Base-by-base conservation (phyloP, 1,284 basidiomycete genomes). In the Fomitopsis palustris region DNA sequence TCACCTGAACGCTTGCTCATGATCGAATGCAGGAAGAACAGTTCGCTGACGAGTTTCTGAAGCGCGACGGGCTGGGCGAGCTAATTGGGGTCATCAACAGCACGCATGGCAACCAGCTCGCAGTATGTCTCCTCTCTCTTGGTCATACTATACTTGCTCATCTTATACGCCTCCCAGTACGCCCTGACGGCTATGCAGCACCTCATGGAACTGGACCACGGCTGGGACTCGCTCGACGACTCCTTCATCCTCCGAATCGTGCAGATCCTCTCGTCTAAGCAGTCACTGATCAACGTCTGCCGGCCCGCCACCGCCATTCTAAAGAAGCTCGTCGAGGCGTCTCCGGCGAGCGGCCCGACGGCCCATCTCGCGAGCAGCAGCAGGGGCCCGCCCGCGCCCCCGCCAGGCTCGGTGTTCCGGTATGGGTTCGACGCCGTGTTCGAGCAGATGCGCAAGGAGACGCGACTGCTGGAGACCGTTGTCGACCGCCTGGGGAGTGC, bases 301-400 rank as follows among this genome's bases (percentile, higher is more conserved):
- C 87, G 96, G n/a, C 96, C 96, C 12, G 95, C 96, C 1, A 97
- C 95, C n/a, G 88, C 92, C 47, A 95, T 96, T 60, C 80, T 96
- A 61, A 92, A 93, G 76, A 89, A 89, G 65, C 82, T 96, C 19
- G 92, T 95, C 25, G 90, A 92, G 69, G 91, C 90, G 9, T 89
- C 92, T 66, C 88, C 89, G 8, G 74, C 78, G 64, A 86, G 78
- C 64, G 82, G 84, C 19, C 82, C 86, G 2, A 86, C 85, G 7
- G 77, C 81, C 0, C 70, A 81, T 55, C 63, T 79, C 25, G 78
- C 86, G 10, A 82, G 86, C 65, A 85, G 87, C n/a, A 90, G 87
- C 65, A 78, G 77, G 62, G 72, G 72, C 41, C 77, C 79, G 1
- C 82, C 87, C 7, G 68, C 72, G 38, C 72, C 77, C 1, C 80